Evolutionary conservation across 441 rosid species (phyloP).

Genomic region (Capsella rubella): DNA sequence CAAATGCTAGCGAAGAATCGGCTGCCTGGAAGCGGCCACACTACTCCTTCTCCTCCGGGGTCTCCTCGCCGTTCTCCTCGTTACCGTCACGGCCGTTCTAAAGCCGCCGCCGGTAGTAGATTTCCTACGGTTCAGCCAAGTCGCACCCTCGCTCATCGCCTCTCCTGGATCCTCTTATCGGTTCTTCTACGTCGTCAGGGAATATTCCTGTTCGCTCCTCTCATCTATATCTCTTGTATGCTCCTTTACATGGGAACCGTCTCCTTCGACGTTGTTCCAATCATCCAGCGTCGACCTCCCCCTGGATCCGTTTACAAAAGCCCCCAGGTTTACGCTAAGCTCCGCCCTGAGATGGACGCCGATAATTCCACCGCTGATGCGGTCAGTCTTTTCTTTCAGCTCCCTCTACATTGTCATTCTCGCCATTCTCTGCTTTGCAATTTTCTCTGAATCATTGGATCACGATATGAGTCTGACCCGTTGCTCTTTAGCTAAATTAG

Average conservation of each 20-base stretch:
- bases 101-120: conserved; percentile 53
- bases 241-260: conserved; percentile 89
- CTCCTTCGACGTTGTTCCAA: conserved; percentile 77
- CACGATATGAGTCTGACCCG: background rate
- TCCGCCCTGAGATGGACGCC: conserved; percentile 81
- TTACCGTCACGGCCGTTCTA: conserved; percentile 70
- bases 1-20: conserved; percentile 88
- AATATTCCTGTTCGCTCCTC: conserved; percentile 84
- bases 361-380: conserved; percentile 94
- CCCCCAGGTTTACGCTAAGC: conserved; percentile 86
- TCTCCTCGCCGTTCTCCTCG: conserved; percentile 93
- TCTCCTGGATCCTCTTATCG: conserved; percentile 83
- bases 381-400: conserved; percentile 49
- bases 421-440: background rate
- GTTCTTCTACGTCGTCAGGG: conserved; percentile 95
- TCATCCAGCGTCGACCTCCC: conserved; percentile 63
- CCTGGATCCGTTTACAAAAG: conserved; percentile 91
- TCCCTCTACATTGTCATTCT: conserved; percentile 16
- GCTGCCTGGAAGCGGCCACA: conserved; percentile 89
- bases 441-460: conserved; percentile 24
- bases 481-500: conserved; percentile 23
- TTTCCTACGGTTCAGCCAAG: conserved; percentile 59
- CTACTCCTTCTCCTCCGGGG: conserved; percentile 91
- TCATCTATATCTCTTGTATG: conserved; percentile 91
- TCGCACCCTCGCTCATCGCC: conserved; percentile 73